These are phyloP conservation scores for Ceraceosorus guamensis DNA, from an alignment of 1,284 basidiomycete genomes.

Conservation along the genomic window DNA sequence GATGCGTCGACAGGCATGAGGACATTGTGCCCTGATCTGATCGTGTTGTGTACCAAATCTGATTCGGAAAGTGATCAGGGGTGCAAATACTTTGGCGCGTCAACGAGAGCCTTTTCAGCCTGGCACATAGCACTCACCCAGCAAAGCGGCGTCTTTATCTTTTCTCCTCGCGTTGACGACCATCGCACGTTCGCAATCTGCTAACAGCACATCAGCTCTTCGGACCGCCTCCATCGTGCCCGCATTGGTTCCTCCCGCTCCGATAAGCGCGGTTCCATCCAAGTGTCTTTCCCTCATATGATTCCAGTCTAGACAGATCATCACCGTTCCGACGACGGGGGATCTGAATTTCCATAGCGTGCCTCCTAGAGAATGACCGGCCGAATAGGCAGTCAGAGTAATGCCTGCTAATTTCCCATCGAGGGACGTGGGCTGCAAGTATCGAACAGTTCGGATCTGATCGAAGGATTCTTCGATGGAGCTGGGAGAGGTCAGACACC, in stretches of 20 bases:
- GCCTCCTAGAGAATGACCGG: conserved; percentile 91
- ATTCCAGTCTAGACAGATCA: conserved; percentile 93
- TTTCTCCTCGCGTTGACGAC: conserved; percentile 78
- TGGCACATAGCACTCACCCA: conserved; percentile 49
- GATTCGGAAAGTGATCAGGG: no score
- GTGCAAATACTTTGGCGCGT: no score
- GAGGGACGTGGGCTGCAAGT: conserved; percentile 89
- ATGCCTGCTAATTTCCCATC: conserved; percentile 61
- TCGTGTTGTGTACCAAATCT: conserved; percentile 68
- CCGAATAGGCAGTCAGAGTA: conserved; percentile 90
- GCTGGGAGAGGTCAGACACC: conserved; percentile 52
- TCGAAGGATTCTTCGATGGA: conserved; percentile 89
- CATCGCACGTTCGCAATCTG: conserved; percentile 71
- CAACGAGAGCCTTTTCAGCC: no score
- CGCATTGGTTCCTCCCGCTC: conserved; percentile 13
- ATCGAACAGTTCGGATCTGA: conserved; percentile 80
- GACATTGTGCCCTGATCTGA: conserved; percentile 70
- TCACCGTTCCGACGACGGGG: conserved; percentile 86
- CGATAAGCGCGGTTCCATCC: conserved; percentile 70
- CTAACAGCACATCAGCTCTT: conserved; percentile 64
- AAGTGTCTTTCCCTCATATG: conserved; percentile 94
- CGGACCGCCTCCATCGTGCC: conserved; percentile 28
- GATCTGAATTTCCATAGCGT: conserved; percentile 98
- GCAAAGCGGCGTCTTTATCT: conserved; percentile 68
- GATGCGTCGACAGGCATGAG: conserved; percentile 89